phyloP scores from a whole-genome alignment of 78 protist species.

The Emiliania huxleyi region DNA sequence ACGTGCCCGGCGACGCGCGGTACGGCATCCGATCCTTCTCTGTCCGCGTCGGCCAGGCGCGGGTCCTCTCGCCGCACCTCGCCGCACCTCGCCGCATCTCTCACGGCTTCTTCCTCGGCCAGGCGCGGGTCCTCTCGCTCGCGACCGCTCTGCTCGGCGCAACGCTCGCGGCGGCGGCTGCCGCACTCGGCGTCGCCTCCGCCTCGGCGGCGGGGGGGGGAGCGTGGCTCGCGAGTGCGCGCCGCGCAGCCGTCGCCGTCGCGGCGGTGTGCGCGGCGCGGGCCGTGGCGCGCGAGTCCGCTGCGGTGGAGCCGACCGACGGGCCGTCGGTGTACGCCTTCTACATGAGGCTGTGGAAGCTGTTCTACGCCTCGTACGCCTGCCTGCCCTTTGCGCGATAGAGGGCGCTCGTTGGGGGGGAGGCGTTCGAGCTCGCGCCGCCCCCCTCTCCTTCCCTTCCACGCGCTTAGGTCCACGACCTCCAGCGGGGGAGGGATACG shows the following conservation, averaged over 20 bases:
- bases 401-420: too few relatives aligned
- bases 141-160: neutral
- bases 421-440: too few relatives aligned
- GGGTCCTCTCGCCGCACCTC: too few relatives aligned
- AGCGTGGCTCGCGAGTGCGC: neutral
- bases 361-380: neutral
- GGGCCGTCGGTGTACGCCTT: neutral
- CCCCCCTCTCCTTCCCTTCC: too few relatives aligned
- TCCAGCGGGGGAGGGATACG: too few relatives aligned
- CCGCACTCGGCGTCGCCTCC: neutral
- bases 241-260: neutral
- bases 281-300: too few relatives aligned
- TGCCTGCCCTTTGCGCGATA: neutral
- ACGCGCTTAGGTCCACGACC: too few relatives aligned
- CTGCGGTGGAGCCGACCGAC: too few relatives aligned
- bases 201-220: neutral
- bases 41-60: neutral
- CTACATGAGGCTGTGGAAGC: constrained; percentile 11
- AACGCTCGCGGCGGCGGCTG: neutral
- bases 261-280: too few relatives aligned
- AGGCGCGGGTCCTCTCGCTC: too few relatives aligned
- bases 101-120: too few relatives aligned
- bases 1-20: constrained; percentile 14
- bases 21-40: neutral
- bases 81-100: too few relatives aligned